Evolutionary conservation across 148 eudicot species (phyloP), one percentile per base, ranked within the genome.

Genomic region (Spergularia bocconei): DNA sequence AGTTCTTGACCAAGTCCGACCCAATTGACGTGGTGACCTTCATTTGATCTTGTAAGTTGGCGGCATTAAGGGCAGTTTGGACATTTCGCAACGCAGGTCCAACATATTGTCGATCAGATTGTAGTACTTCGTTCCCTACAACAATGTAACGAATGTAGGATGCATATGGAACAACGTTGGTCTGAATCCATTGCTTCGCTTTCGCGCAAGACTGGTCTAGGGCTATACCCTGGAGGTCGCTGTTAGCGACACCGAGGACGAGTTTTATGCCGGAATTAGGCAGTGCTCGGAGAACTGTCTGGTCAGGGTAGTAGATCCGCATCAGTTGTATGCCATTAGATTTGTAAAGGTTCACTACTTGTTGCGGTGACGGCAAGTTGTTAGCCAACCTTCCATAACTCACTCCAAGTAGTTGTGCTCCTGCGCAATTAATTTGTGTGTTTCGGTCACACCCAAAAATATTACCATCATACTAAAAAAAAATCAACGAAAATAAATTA

Each of bases 241-340:
- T 20, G 11, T 80, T 80, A 7, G 80, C 76, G 14, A 83, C 86
- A 7, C 55, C 86, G 0, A 83, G 16, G 8, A 74, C 41, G 74
- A 83, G 57, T 19, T 64, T 52, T 23, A 83, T 83, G 65, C 76
- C 69, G 20, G 86, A 19, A 7, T 69, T 76, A 38, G 54, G 67
- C 7, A 77, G 53, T 0, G 86, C 86, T 54, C 80, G 73, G 50
- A 83, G 79, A 20, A 63, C 39, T 0, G 51, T 54, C 29, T 15
- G 78, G 19, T 76, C 52, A 0, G 78, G 83, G 19, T 44, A 74
- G 38, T 83, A 83, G 69, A 83, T 55, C 52, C 86, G 44, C 86
- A 83, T 83, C 8, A 17, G 23, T 36, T 55, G 38, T 12, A 83
- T 83, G 72, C 80, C 78, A 13, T 74, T 64, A 14, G 81, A 57